Conservation (phyloP, 495 filamentous ascomycete genomes). For the Corynascus novoguineensis region DNA sequence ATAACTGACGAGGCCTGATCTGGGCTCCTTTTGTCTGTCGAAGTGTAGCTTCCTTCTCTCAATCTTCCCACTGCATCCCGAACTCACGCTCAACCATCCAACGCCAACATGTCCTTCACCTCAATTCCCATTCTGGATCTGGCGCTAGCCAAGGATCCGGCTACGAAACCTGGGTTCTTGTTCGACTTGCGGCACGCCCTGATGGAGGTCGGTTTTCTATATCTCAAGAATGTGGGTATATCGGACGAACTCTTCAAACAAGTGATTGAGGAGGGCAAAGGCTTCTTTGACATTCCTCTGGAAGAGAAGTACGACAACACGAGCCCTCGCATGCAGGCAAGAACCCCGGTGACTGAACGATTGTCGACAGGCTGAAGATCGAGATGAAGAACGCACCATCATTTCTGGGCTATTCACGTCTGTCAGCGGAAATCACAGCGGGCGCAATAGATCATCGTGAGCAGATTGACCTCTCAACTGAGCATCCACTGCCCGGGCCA, state of each 20-base stretch:
- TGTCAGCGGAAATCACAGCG: constrained; percentile 58
- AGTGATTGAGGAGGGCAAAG: constrained; percentile 63
- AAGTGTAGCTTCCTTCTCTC: not conserved
- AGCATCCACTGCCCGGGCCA: constrained; percentile 59
- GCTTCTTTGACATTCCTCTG: constrained; percentile 74
- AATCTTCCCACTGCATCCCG: not conserved
- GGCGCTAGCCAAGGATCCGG: constrained; percentile 53
- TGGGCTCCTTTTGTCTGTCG: not conserved
- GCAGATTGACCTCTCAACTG: constrained; percentile 83
- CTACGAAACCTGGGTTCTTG: constrained; percentile 71
- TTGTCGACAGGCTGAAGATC: constrained; percentile 56
- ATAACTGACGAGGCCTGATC: not conserved
- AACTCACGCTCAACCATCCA: not conserved
- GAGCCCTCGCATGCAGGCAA: not conserved
- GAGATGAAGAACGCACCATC: constrained; percentile 81
- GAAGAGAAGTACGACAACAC: constrained; percentile 61
- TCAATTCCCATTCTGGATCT: constrained; percentile 78
- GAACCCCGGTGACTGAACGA: not conserved
- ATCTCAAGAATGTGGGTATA: constrained; percentile 80
- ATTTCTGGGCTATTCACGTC: constrained; percentile 58
- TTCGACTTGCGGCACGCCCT: constrained; percentile 68
- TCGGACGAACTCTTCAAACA: constrained; percentile 56
- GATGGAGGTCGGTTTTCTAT: constrained; percentile 89
- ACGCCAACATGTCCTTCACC: constrained; percentile 60
- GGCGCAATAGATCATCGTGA: constrained; percentile 66